phyloP scores from a whole-genome alignment of 106 monocot species.

The Phalaenopsis aphrodite region DNA sequence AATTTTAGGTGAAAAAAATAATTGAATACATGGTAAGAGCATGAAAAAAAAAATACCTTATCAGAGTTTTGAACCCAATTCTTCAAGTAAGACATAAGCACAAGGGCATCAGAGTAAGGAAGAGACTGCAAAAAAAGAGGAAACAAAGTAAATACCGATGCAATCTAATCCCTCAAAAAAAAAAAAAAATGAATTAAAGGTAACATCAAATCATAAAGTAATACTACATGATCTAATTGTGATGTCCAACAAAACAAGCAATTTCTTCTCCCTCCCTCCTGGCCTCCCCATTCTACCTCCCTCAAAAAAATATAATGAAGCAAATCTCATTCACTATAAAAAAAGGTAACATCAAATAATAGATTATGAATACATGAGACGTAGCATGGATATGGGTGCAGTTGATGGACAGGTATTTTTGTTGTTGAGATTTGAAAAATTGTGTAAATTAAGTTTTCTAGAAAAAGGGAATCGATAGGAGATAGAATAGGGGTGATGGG shows the following conservation, averaged over 20 bases:
- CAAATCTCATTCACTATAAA: background rate
- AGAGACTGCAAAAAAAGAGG: slow-evolving; percentile 54
- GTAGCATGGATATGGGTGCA: too few species aligned
- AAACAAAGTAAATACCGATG: background rate
- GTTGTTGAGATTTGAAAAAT: too few species aligned
- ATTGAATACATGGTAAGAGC: background rate
- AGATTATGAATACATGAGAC: too few species aligned
- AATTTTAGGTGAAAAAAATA: background rate
- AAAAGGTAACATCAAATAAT: background rate
- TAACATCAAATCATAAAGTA: background rate
- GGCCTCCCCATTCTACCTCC: too few species aligned
- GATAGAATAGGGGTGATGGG: too few species aligned
- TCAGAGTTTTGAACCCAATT: slow-evolving; percentile 63
- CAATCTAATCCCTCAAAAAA: background rate
- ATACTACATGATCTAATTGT: background rate
- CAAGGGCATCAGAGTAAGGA: slow-evolving; percentile 84
- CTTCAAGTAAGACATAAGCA: slow-evolving; percentile 81
- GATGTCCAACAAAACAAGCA: background rate
- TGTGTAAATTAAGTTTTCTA: too few species aligned
- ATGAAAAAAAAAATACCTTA: slow-evolving; percentile 40
- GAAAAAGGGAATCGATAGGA: too few species aligned
- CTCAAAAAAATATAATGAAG: too few species aligned
- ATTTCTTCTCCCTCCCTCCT: background rate
- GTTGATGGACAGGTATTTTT: too few species aligned
- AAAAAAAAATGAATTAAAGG: background rate